Conservation (phyloP, 176 grass and related monocot species). For the Oryza meridionalis region DNA sequence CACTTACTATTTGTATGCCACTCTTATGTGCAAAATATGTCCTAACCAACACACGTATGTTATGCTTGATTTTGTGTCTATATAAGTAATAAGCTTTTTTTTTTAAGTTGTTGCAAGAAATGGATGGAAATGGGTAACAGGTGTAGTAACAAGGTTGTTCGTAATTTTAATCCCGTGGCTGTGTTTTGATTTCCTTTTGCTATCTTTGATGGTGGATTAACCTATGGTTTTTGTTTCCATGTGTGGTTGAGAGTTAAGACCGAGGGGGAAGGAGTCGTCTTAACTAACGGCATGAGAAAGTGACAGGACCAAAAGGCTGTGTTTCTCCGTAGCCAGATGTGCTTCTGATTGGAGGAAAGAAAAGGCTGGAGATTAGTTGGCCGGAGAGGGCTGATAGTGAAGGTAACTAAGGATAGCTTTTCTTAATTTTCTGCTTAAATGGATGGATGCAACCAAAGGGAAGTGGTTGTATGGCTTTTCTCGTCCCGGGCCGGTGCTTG, state of each 20-base stretch:
- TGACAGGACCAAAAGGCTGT: not conserved
- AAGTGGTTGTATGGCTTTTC: not conserved
- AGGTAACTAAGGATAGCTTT: not conserved
- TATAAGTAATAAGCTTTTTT: too few species aligned
- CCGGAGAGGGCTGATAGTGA: not conserved
- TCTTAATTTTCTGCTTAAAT: not conserved
- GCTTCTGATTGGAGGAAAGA: not conserved
- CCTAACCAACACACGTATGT: too few species aligned
- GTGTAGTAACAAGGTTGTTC: not conserved
- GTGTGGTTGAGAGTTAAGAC: not conserved
- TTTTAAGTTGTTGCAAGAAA: too few species aligned
- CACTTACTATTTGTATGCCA: too few species aligned
- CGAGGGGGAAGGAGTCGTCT: not conserved
- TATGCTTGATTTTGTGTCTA: too few species aligned
- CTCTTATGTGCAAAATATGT: too few species aligned
- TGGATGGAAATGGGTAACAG: not conserved
- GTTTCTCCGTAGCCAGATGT: not conserved
- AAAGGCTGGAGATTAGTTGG: not conserved
- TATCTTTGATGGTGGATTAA: not conserved
- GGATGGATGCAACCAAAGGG: constrained; percentile 33
- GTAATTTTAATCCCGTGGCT: not conserved
- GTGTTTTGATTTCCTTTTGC: not conserved
- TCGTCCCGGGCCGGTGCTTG: not conserved
- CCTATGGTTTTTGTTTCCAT: too few species aligned
- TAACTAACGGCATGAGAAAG: not conserved